Evolutionary conservation across 2,329 filamentous ascomycete genomes (phyloP).

Genomic region (Penicillium verrucosum): DNA sequence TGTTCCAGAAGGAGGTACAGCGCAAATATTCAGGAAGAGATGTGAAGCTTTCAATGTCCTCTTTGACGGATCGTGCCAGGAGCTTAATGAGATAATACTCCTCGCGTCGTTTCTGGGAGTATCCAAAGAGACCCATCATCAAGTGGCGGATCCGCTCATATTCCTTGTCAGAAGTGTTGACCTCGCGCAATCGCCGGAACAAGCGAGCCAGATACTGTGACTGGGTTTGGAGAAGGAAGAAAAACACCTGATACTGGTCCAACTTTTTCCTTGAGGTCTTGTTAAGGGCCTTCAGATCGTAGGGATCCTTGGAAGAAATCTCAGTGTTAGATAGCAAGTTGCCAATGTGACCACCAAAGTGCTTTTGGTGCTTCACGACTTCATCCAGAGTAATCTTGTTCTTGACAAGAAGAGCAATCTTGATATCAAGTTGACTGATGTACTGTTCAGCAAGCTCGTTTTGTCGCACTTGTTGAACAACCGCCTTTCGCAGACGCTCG

Average conservation of each 20-base stretch:
- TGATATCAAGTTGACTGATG: conserved; percentile 97
- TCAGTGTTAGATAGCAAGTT: conserved; percentile 83
- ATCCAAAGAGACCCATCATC: conserved; percentile 95
- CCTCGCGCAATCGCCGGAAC: conserved; percentile 78
- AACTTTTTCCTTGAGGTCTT: conserved; percentile 94
- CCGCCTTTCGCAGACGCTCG: conserved; percentile 87
- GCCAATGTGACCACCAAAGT: conserved; percentile 86
- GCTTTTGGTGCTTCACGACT: conserved; percentile 93
- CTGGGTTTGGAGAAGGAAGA: conserved; percentile 95
- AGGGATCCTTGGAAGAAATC: conserved; percentile 84
- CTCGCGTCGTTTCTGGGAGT: conserved; percentile 92
- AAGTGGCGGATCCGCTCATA: conserved; percentile 87
- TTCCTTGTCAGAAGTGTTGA: conserved; percentile 84
- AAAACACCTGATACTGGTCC: conserved; percentile 94
- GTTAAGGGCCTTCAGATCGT: conserved; percentile 95
- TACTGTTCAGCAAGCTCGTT: conserved; percentile 98
- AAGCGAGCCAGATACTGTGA: conserved; percentile 88
- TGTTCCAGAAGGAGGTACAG: conserved; percentile 90
- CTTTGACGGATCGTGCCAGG: conserved; percentile 74
- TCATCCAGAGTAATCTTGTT: conserved; percentile 99
- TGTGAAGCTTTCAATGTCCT: conserved; percentile 73
- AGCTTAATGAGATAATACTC: conserved; percentile 95
- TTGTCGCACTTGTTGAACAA: conserved; percentile 93
- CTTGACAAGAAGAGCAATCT: conserved; percentile 95
- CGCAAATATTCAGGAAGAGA: conserved; percentile 81